Evolutionary conservation across 2,329 filamentous ascomycete species (phyloP).

Genomic region (Fonsecaea erecta): DNA sequence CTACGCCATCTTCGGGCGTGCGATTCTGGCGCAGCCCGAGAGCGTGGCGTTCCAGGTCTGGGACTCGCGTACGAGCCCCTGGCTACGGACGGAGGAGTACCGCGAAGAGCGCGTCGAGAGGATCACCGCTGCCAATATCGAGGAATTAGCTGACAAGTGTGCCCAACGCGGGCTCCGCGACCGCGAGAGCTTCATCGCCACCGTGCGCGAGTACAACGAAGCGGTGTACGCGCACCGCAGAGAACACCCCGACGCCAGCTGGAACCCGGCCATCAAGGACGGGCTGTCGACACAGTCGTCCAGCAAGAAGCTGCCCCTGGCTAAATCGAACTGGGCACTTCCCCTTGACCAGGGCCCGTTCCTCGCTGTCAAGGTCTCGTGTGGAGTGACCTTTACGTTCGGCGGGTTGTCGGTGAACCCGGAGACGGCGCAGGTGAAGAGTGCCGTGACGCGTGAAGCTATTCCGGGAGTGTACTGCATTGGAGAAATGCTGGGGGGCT

Average conservation of each 20-base stretch:
- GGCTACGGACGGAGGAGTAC: constrained; percentile 67
- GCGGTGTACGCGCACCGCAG: constrained; percentile 56
- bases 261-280: constrained; percentile 66
- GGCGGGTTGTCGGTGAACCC: constrained; percentile 64
- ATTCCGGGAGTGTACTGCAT: constrained; percentile 63
- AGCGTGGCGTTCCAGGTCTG: constrained; percentile 67
- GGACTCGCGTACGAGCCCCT: constrained; percentile 58
- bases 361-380: constrained; percentile 66
- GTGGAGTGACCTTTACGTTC: constrained; percentile 71
- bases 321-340: constrained; percentile 70
- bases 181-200: constrained; percentile 55
- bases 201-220: constrained; percentile 61
- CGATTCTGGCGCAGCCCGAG: constrained; percentile 63
- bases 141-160: constrained; percentile 61
- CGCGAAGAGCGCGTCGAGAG: constrained; percentile 61
- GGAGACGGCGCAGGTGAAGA: constrained; percentile 56
- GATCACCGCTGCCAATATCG: constrained; percentile 56
- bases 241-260: constrained; percentile 54
- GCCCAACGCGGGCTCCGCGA: constrained; percentile 54
- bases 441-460: constrained; percentile 44
- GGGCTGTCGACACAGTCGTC: constrained; percentile 64
- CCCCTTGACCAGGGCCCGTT: constrained; percentile 63
- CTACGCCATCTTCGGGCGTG: constrained; percentile 67
- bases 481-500: constrained; percentile 68
- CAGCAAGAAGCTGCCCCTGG: constrained; percentile 48